phyloP scores from a whole-genome alignment of 257 asterid species.

The Coffea eugenioides region DNA sequence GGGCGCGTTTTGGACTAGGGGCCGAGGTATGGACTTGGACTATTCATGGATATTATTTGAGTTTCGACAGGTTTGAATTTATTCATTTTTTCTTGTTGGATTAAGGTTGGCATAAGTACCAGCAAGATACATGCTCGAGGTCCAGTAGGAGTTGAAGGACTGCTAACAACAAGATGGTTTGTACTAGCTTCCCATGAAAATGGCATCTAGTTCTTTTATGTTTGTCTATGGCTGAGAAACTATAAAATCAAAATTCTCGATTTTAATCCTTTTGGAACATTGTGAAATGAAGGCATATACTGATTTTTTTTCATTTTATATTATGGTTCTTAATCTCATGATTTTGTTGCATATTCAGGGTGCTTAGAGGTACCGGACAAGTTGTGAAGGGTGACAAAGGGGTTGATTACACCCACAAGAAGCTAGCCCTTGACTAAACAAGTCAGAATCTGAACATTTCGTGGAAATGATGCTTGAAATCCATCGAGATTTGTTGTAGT shows the following conservation, averaged over 20 bases:
- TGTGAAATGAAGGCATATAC: not conserved
- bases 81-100: not conserved
- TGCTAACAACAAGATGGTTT: slow-evolving; percentile 62
- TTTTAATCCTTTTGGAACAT: not conserved
- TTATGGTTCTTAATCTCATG: not conserved
- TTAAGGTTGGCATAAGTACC: slow-evolving; percentile 70
- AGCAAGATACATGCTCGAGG: slow-evolving; percentile 77
- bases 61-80: not conserved
- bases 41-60: not conserved
- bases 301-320: not conserved
- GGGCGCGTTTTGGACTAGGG: slow-evolving; percentile 77
- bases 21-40: slow-evolving; percentile 42
- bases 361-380: slow-evolving; percentile 65
- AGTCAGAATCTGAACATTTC: not conserved
- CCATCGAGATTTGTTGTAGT: not conserved
- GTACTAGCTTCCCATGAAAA: not conserved
- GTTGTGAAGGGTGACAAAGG: slow-evolving; percentile 63
- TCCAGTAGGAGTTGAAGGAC: slow-evolving; percentile 75
- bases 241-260: too few relatives aligned
- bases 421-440: slow-evolving; percentile 18
- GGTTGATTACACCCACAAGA: slow-evolving; percentile 62
- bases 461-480: not conserved
- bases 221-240: not conserved
- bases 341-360: slow-evolving; percentile 31
- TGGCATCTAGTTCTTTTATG: not conserved